Percentiles rank a stretch among this genome's conserved stretches.
Conservation (phyloP, 1,284 basidiomycete genomes). For the Boletus semigastroideus region DNA sequence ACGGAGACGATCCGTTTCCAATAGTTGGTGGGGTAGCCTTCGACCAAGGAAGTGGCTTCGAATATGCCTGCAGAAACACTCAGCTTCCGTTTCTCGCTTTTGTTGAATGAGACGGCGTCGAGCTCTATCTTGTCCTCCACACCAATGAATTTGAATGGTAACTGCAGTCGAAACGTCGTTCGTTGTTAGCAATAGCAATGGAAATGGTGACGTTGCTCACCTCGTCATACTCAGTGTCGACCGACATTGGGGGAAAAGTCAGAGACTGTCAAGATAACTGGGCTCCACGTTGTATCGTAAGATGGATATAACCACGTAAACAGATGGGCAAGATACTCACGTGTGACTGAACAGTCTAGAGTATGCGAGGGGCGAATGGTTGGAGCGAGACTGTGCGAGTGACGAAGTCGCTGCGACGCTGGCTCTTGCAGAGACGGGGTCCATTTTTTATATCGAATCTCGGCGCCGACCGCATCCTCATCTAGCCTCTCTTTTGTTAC, state of each 20-base stretch:
- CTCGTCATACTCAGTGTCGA: background rate
- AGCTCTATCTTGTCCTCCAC: background rate
- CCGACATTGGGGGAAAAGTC: background rate
- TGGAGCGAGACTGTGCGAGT: too few species aligned
- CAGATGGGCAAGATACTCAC: background rate
- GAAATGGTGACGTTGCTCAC: background rate
- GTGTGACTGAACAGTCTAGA: background rate
- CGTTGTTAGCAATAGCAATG: background rate
- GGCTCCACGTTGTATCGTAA: background rate
- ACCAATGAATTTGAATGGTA: background rate
- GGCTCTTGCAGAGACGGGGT: too few species aligned
- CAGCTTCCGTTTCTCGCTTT: background rate
- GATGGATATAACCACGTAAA: background rate
- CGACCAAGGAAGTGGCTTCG: background rate
- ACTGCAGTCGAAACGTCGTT: background rate
- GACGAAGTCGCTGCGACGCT: too few species aligned
- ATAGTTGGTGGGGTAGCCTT: too few species aligned
- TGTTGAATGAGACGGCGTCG: background rate
- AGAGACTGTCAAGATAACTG: background rate
- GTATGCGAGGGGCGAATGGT: background rate
- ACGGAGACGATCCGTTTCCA: background rate
- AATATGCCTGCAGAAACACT: background rate
- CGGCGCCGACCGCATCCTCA: too few species aligned
- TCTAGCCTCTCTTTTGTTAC: too few species aligned
- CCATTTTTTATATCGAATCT: too few species aligned